A percentile compares a stretch with the other conserved stretches of the same genome.
phyloP scores from a whole-genome alignment of 2,329 filamentous ascomycete species.

The Plectosphaerella cucumerina region DNA sequence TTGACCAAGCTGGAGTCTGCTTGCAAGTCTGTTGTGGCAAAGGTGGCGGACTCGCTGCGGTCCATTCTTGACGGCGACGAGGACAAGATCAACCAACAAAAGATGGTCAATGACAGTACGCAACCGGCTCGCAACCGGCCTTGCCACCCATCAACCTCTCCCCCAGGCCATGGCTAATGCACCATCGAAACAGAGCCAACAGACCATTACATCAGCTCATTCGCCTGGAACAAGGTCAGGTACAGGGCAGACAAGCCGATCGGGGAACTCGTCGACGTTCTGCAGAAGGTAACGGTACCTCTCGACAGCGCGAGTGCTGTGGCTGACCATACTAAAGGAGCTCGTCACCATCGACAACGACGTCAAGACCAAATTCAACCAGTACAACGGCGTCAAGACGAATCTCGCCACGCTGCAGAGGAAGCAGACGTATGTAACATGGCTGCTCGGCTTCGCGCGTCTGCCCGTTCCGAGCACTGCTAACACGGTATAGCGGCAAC shows the following conservation, averaged over 20 bases:
- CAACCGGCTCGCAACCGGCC: conserved; percentile 26
- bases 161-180: not conserved
- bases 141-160: not conserved
- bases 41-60: conserved; percentile 82
- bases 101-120: conserved; percentile 91
- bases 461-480: conserved; percentile 8
- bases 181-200: conserved; percentile 70
- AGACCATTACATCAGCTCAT: conserved; percentile 84
- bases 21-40: conserved; percentile 78
- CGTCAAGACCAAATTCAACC: conserved; percentile 88
- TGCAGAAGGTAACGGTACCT: conserved; percentile 67
- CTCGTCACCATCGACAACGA: conserved; percentile 90
- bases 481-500: conserved; percentile 62
- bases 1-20: conserved; percentile 78
- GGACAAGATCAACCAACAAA: conserved; percentile 77
- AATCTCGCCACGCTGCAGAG: conserved; percentile 77
- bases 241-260: conserved; percentile 92
- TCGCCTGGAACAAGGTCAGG: conserved; percentile 96
- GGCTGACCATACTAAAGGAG: conserved; percentile 51
- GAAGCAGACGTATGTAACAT: conserved; percentile 70
- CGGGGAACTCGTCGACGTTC: conserved; percentile 76
- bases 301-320: not conserved
- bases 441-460: conserved; percentile 19
- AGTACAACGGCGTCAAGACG: conserved; percentile 89
- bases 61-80: conserved; percentile 81